These are phyloP conservation scores for Agrocybe praecox DNA, from an alignment of 768 basidiomycete genomes.

Conservation along the genomic window DNA sequence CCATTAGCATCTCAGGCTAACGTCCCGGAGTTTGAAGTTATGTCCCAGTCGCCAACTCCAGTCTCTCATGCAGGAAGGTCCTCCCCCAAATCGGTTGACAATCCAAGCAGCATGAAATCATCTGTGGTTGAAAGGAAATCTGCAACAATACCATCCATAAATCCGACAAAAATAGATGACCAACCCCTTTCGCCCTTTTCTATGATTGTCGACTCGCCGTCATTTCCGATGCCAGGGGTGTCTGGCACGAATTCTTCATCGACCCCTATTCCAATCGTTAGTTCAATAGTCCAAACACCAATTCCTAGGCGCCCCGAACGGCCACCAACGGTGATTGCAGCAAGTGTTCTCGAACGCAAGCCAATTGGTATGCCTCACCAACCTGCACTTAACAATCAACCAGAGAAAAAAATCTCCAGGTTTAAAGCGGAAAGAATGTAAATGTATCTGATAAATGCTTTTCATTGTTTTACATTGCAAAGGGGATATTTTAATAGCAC, in stretches of 20 bases:
- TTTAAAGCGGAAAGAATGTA: constrained; percentile 29
- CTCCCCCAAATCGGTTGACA: constrained; percentile 32
- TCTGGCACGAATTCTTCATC: neutral
- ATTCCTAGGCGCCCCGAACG: constrained; percentile 16
- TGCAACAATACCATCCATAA: constrained; percentile 8
- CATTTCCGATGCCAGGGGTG: constrained; percentile 32
- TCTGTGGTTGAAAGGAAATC: constrained; percentile 3
- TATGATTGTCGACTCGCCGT: constrained; percentile 40
- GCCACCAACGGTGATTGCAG: constrained; percentile 19
- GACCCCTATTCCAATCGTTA: neutral
- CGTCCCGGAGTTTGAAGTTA: constrained; percentile 4
- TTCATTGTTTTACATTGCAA: constrained; percentile 18
- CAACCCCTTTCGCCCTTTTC: constrained; percentile 20
- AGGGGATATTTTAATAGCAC: constrained; percentile 11
- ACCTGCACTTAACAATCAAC: neutral
- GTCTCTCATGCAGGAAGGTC: constrained; percentile 30
- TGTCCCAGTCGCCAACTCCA: constrained; percentile 25
- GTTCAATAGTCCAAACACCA: neutral
- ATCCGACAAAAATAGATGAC: constrained; percentile 2
- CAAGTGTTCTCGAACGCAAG: constrained; percentile 6
- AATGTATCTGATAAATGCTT: neutral
- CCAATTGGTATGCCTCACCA: neutral
- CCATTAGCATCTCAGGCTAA: constrained; percentile 12
- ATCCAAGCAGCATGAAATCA: constrained; percentile 1
- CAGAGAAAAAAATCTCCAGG: constrained; percentile 27